Conservation (phyloP, 2,329 filamentous ascomycete species). For the Pleurostoma richardsiae region DNA sequence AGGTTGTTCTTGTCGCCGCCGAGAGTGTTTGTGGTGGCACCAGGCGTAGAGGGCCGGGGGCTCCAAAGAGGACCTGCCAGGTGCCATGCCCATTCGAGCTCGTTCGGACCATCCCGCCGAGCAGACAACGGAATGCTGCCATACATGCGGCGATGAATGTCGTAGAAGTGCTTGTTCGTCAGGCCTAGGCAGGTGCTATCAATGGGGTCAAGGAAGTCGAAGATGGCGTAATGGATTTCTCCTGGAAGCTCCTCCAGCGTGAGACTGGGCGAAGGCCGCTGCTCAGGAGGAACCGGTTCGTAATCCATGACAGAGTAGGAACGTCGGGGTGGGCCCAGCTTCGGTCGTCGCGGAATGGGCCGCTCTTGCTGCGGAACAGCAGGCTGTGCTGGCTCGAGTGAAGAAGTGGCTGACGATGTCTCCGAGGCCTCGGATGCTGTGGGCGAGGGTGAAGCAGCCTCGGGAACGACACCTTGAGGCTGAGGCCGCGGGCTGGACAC, state of each 20-base stretch:
- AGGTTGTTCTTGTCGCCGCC: conserved; percentile 22
- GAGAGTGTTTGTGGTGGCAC: conserved; percentile 4
- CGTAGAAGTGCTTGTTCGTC: conserved; percentile 52
- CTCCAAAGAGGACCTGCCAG: conserved; percentile 35
- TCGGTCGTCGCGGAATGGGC: conserved; percentile 19
- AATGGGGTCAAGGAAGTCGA: conserved; percentile 59
- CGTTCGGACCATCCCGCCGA: conserved; percentile 55
- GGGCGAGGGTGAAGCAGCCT: not conserved
- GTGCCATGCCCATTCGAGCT: conserved; percentile 61
- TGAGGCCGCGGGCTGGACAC: conserved; percentile 3
- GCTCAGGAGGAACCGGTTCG: conserved; percentile 46
- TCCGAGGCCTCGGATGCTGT: not conserved
- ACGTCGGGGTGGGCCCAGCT: conserved; percentile 42
- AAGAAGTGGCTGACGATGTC: not conserved
- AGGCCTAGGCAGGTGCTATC: conserved; percentile 59
- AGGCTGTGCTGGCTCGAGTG: not conserved
- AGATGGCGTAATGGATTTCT: conserved; percentile 56
- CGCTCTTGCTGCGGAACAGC: conserved; percentile 7
- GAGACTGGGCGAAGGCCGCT: conserved; percentile 38
- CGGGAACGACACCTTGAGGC: not conserved
- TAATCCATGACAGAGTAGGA: conserved; percentile 59
- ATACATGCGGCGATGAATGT: conserved; percentile 52
- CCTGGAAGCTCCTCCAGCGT: conserved; percentile 48
- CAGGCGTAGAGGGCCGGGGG: conserved; percentile 4
- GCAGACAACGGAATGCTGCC: conserved; percentile 51